Evolutionary conservation across 805 yeast species (phyloP).

Genomic region (Wickerhamomyces tratensis): DNA sequence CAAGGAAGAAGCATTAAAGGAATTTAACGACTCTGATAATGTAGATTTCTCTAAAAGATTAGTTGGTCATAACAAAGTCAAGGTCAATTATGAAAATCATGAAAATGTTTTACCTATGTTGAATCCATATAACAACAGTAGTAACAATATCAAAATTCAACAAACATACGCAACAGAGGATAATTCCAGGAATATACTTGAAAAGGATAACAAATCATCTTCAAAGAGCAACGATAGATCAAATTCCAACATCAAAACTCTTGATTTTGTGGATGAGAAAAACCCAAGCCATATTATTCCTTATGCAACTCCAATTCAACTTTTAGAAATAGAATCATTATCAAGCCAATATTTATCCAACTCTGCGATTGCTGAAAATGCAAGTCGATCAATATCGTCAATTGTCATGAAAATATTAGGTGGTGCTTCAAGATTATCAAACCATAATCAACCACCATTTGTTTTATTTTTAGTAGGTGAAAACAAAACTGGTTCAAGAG

Average conservation of each 20-base stretch:
- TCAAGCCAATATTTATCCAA: constrained; percentile 41
- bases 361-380: constrained; percentile 46
- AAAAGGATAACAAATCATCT: too few relatives aligned
- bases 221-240: neutral
- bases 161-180: too few relatives aligned
- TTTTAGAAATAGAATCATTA: constrained; percentile 63
- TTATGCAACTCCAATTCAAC: constrained; percentile 67
- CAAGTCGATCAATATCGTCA: constrained; percentile 56
- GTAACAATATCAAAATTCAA: constrained; percentile 1
- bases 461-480: constrained; percentile 67
- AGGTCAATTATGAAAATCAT: constrained; percentile 50
- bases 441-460: constrained; percentile 74
- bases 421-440: constrained; percentile 58
- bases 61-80: constrained; percentile 60
- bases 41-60: constrained; percentile 51
- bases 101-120: constrained; percentile 49
- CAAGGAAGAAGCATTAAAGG: constrained; percentile 69
- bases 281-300: constrained; percentile 30
- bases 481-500: constrained; percentile 63
- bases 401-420: constrained; percentile 56
- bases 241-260: too few relatives aligned
- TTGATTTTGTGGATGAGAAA: constrained; percentile 3
- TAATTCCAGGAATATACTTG: too few relatives aligned
- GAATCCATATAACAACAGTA: neutral
- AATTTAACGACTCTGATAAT: constrained; percentile 56